These are phyloP conservation scores for Phytopythium delawarense DNA, from an alignment of 352 stramenopile genomes.

Conservation along the genomic window DNA sequence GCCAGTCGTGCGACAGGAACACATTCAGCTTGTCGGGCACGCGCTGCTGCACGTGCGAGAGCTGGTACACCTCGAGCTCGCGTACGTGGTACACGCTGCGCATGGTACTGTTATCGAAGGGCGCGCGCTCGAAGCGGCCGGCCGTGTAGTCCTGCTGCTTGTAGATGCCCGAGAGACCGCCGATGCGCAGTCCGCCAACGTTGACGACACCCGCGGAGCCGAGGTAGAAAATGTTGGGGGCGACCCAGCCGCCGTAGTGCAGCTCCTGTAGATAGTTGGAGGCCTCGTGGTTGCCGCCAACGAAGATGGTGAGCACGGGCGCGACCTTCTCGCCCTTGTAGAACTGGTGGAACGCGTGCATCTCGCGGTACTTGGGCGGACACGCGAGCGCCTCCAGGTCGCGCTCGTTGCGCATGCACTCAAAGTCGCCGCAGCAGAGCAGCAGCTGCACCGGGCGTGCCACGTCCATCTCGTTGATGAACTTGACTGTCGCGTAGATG, in stretches of 20 bases:
- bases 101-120: conserved; percentile 76
- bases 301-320: conserved; percentile 95
- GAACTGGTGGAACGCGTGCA: conserved; percentile 95
- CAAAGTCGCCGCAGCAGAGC: conserved; percentile 98
- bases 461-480: conserved; percentile 86
- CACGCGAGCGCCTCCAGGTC: conserved; percentile 95
- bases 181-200: conserved; percentile 92
- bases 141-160: conserved; percentile 90
- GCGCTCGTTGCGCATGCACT: conserved; percentile 93
- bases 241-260: conserved; percentile 97
- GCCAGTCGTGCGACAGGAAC: conserved; percentile 99
- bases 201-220: conserved; percentile 92
- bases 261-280: conserved; percentile 97
- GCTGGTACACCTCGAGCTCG: conserved; percentile 92
- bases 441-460: conserved; percentile 91
- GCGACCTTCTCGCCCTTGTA: conserved; percentile 91
- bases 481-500: conserved; percentile 95
- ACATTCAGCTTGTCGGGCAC: conserved; percentile 74
- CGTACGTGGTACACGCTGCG: conserved; percentile 93
- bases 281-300: conserved; percentile 99
- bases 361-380: conserved; percentile 94
- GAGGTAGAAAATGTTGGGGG: conserved; percentile 99
- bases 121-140: conserved; percentile 86
- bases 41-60: conserved; percentile 81
- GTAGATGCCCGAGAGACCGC: conserved; percentile 97